These are phyloP conservation scores for Flaveria robusta DNA, from an alignment of 129 eudicot genomes.

Conservation along the genomic window DNA sequence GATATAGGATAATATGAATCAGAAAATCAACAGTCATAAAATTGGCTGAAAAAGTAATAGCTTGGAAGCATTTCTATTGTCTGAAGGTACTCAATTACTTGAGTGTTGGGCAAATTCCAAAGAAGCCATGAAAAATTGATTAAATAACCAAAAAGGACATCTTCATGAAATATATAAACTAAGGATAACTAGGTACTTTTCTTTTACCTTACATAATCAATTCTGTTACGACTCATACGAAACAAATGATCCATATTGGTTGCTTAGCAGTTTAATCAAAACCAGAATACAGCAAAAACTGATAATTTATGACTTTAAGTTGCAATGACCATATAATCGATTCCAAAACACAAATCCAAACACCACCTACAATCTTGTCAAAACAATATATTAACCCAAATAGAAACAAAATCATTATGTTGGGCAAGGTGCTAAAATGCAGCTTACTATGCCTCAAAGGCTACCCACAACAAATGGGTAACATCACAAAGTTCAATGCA, in stretches of 20 bases:
- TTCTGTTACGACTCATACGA: background rate
- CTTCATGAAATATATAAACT: background rate
- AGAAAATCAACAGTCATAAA: background rate
- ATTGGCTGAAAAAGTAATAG: background rate
- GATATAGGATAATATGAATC: background rate
- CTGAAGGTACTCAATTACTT: background rate
- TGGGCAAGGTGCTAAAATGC: background rate
- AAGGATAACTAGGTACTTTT: background rate
- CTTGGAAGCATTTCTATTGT: background rate
- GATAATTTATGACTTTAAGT: background rate
- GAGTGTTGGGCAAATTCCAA: background rate
- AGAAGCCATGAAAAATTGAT: background rate
- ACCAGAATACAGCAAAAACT: background rate
- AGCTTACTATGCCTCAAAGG: constrained; percentile 3
- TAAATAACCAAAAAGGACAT: background rate
- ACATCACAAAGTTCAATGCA: background rate
- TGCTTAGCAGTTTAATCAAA: background rate
- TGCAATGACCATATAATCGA: background rate
- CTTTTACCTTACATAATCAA: background rate
- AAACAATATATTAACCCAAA: background rate
- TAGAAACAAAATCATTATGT: no score
- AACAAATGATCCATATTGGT: background rate
- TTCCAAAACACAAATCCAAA: background rate
- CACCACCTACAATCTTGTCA: background rate
- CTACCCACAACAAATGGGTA: background rate